Conservation (phyloP, 2,329 filamentous ascomycete genomes). For the Scopulariopsis brevicaulis region DNA sequence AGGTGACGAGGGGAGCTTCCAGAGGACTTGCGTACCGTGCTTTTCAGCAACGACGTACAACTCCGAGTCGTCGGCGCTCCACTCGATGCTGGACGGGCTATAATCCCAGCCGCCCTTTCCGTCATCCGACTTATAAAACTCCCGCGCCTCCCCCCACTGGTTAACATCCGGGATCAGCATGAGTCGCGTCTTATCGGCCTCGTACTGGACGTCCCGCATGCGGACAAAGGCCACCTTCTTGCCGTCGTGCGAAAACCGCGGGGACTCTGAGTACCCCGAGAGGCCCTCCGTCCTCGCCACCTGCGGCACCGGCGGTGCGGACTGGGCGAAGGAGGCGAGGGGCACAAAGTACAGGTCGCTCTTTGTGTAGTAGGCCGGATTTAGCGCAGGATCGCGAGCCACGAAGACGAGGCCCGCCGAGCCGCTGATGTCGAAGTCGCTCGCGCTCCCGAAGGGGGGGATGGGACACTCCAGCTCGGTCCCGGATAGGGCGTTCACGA, state of each 20-base stretch:
- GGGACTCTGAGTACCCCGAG: constrained; percentile 53
- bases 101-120: constrained; percentile 53
- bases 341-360: constrained; percentile 68
- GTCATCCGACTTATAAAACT: constrained; percentile 51
- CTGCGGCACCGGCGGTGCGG: constrained; percentile 34
- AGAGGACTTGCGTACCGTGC: constrained; percentile 49
- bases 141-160: constrained; percentile 44
- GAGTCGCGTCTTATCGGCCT: constrained; percentile 65
- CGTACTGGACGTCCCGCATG: constrained; percentile 69
- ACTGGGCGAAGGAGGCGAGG: constrained; percentile 46
- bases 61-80: constrained; percentile 46
- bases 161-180: constrained; percentile 51
- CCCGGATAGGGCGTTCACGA: constrained; percentile 54
- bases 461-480: constrained; percentile 55
- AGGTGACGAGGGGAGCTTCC: constrained; percentile 46
- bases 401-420: constrained; percentile 60
- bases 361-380: constrained; percentile 67
- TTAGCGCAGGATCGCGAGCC: constrained; percentile 60
- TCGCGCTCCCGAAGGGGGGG: constrained; percentile 64
- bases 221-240: constrained; percentile 63
- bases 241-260: constrained; percentile 66
- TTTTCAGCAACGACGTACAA: constrained; percentile 69
- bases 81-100: constrained; percentile 43
- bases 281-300: constrained; percentile 41
- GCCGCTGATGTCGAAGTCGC: constrained; percentile 67